Conservation (phyloP, 139 green algal species). For the Desmodesmus armatus region DNA sequence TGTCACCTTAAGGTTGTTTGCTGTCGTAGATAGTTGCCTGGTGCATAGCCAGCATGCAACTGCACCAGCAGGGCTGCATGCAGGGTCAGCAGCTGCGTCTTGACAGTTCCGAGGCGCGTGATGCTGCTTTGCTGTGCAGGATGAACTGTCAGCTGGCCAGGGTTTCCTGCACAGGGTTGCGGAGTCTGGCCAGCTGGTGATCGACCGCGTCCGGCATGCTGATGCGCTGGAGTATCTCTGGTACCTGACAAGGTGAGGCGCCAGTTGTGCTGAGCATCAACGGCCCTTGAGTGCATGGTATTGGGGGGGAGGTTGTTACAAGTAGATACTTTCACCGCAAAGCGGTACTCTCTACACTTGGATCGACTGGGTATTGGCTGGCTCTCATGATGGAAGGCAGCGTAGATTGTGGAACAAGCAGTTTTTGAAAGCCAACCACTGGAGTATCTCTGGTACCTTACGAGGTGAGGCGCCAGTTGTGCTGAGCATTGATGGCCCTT, state of each 20-base stretch:
- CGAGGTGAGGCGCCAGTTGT: too few species aligned
- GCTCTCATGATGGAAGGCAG: too few species aligned
- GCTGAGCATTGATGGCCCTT: too few species aligned
- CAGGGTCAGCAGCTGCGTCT: neutral
- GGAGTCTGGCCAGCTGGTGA: slow-evolving; percentile 42
- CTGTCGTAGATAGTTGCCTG: neutral
- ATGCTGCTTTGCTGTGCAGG: slow-evolving; percentile 5
- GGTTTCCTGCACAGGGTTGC: neutral
- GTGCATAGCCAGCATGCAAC: neutral
- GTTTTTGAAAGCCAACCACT: too few species aligned
- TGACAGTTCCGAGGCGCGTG: neutral
- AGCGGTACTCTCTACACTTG: too few species aligned
- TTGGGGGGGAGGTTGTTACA: too few species aligned
- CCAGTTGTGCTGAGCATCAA: too few species aligned
- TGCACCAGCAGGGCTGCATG: neutral
- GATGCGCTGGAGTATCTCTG: slow-evolving; percentile 48
- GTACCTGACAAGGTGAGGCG: slow-evolving; percentile 18
- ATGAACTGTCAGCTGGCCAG: neutral
- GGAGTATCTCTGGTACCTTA: too few species aligned
- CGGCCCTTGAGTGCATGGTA: too few species aligned
- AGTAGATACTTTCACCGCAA: too few species aligned
- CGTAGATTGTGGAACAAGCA: too few species aligned
- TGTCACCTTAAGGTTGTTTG: neutral
- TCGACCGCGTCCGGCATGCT: slow-evolving; percentile 42
- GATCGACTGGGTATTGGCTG: too few species aligned